Base-by-base conservation (phyloP, 2,329 filamentous ascomycete species). In the Clonostachys sp. region DNA sequence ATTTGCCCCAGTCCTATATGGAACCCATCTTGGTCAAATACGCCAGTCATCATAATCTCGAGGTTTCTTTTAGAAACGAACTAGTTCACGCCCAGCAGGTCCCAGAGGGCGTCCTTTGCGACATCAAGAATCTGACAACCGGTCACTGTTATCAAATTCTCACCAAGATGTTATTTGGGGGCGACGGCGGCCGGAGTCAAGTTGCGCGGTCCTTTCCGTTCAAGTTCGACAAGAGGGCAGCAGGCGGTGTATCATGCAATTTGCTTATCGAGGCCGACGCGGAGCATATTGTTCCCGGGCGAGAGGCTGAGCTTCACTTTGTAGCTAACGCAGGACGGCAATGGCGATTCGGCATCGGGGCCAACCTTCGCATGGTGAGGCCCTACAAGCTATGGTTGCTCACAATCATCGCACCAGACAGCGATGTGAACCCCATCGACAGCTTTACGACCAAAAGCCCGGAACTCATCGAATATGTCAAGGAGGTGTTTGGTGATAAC, bases 301-400 rank as follows among this genome's bases (percentile, higher is more conserved):
- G 80, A 0, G 68, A 66, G 30, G 81, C 80, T 0, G 83, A 83
- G 54, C 64, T 85, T 17, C 81, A 86, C 57, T 83, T 78, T 74
- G 65, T 81, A 2, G 66, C 84, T 56, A 71, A 75, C 51, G 79
- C 81, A 0, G 74, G 80, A 48, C 12, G 12, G 3, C 71, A 79
- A 46, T 64, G 75, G 0, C 64, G 65, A 0, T 83, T 75, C 61
- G 77, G 68, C 0, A 78, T 74, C 71, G 63, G 65, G 33, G 62
- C 59, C 4, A 61, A 80, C 51, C 66, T 74, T 3, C 67, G 81
- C 20, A 84, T 85, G 80, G 78, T 85, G 5, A 80, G 77, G 62
- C 74, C 80, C 0, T 85, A 81, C 81, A 58, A 75, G 51, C 77
- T 85, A 63, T 86, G 80, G 80, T 70, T 80, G 64, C 77, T 78